Evolutionary conservation across 331 rosid genomes (phyloP).

Genomic region (Prunus yedoensis): DNA sequence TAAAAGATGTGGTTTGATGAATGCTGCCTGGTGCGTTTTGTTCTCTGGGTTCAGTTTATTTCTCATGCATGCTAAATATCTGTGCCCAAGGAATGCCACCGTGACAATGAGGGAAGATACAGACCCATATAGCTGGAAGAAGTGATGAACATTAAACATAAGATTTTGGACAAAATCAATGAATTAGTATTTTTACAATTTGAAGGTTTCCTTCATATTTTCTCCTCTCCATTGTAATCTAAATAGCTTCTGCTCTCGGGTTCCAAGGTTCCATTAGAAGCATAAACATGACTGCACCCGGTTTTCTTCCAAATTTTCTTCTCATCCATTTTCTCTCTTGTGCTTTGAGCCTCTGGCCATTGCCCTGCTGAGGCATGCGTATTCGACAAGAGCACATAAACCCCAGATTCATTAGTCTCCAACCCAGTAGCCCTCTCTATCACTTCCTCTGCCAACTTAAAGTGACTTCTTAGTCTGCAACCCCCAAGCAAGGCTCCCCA

Average conservation of each 20-base stretch:
- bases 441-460: constrained; percentile 10
- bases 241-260: not conserved
- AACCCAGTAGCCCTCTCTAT: not conserved
- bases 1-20: not conserved
- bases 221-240: not conserved
- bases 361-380: constrained; percentile 1
- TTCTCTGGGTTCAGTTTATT: not conserved
- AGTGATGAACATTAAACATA: not conserved
- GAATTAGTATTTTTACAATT: not conserved
- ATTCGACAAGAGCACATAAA: constrained; percentile 5
- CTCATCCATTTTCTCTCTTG: constrained; percentile 7
- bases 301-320: not conserved
- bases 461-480: not conserved
- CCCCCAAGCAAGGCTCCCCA: constrained; percentile 19
- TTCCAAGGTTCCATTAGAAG: not conserved
- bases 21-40: not conserved
- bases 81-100: no score
- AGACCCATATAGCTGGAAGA: not conserved
- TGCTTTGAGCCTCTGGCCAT: constrained; percentile 10
- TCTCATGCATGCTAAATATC: not conserved
- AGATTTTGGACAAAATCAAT: not conserved
- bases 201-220: not conserved
- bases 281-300: not conserved
- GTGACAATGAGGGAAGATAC: no score
- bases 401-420: constrained; percentile 5